A percentile compares a stretch with the other conserved stretches of the same genome.
phyloP scores from a whole-genome alignment of 352 stramenopile species.

The Pythium chondricola region DNA sequence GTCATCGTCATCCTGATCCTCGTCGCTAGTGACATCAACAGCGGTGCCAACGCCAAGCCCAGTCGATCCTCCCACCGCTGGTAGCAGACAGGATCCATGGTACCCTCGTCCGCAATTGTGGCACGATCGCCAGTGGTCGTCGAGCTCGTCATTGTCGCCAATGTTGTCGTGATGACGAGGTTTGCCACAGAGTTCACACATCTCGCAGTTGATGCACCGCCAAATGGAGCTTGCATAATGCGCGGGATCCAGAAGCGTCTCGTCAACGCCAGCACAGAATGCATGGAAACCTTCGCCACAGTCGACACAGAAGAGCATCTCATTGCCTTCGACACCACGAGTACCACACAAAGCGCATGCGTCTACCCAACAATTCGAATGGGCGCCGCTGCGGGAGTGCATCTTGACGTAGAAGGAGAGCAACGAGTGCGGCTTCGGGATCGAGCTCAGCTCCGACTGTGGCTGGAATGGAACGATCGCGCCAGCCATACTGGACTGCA shows the following conservation, averaged over 20 bases:
- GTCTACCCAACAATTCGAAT: constrained; percentile 90
- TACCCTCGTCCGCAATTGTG: constrained; percentile 20
- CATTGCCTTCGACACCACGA: constrained; percentile 48
- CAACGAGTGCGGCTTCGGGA: constrained; percentile 49
- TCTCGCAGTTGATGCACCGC: constrained; percentile 94
- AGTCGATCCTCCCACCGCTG: constrained; percentile 6
- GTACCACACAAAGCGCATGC: constrained; percentile 89
- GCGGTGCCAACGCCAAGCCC: constrained; percentile 3
- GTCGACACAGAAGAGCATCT: constrained; percentile 94
- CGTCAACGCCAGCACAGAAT: constrained; percentile 82
- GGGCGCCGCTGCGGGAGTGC: constrained; percentile 72
- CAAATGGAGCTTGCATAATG: too few species aligned
- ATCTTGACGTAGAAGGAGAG: constrained; percentile 66
- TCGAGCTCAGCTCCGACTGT: constrained; percentile 56
- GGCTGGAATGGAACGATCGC: constrained; percentile 23
- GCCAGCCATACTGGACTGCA: neutral
- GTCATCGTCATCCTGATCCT: neutral
- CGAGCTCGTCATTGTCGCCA: constrained; percentile 3
- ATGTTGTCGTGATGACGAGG: constrained; percentile 19
- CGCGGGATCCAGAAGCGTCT: constrained; percentile 30
- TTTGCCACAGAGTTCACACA: constrained; percentile 91
- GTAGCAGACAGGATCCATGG: constrained; percentile 21
- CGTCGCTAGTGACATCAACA: constrained; percentile 13
- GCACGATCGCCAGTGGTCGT: constrained; percentile 17
- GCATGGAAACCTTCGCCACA: constrained; percentile 94